Conservation (phyloP, 306 rosid species). For the Dryas octopetala region DNA sequence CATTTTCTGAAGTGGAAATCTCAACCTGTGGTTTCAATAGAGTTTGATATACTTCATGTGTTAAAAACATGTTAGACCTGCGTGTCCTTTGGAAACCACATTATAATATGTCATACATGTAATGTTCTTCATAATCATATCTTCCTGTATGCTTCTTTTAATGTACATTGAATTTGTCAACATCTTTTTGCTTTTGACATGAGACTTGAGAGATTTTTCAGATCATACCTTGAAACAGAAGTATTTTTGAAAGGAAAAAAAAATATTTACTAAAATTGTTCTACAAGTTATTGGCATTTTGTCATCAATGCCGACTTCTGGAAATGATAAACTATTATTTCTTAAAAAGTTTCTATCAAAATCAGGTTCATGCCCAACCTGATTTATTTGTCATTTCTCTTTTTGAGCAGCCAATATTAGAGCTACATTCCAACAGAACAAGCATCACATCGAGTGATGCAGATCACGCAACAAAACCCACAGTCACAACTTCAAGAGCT, state of each 20-base stretch:
- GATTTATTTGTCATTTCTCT: not conserved
- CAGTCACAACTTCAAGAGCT: conserved; percentile 31
- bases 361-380: not conserved
- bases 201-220: not conserved
- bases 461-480: conserved; percentile 29
- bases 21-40: no score
- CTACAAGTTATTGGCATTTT: not conserved
- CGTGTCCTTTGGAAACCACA: no score
- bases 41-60: no score
- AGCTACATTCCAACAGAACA: conserved; percentile 36
- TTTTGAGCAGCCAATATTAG: conserved; percentile 47
- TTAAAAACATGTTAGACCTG: no score
- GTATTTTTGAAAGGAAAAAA: no score
- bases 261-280: not conserved
- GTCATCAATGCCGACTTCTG: not conserved
- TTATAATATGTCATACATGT: no score
- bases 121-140: no score
- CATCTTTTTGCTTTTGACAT: not conserved
- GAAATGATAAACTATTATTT: not conserved
- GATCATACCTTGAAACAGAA: not conserved
- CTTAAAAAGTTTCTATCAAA: not conserved
- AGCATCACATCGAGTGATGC: conserved; percentile 32
- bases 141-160: not conserved
- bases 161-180: not conserved
- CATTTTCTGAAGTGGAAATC: no score